Evolutionary conservation across 192 early-diverging fungal species (phyloP).

Genomic region (Coemansia brasiliensis): DNA sequence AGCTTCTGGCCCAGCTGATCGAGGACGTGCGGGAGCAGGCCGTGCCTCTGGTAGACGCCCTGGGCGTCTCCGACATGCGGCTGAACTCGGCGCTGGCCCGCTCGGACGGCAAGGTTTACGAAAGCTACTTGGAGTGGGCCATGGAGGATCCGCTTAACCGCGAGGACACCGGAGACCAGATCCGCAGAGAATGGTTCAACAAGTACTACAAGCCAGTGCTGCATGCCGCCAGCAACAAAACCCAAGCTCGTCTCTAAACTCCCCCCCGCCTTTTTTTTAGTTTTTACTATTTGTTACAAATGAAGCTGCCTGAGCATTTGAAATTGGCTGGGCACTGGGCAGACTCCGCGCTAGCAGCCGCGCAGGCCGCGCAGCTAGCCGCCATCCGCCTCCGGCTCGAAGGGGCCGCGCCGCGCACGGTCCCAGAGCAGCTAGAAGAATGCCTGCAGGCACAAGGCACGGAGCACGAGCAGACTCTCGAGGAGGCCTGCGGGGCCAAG

Average conservation of each 20-base stretch:
- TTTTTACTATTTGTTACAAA: background rate
- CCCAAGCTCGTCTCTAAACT: slow-evolving; percentile 18
- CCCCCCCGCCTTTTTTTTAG: background rate
- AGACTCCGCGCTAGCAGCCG: background rate
- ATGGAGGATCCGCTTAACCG: slow-evolving; percentile 74
- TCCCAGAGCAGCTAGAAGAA: background rate
- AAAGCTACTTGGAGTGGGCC: slow-evolving; percentile 72
- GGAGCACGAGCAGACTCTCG: background rate
- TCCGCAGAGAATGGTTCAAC: slow-evolving; percentile 45
- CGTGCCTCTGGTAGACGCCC: slow-evolving; percentile 78
- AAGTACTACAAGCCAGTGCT: slow-evolving; percentile 49
- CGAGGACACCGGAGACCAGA: slow-evolving; percentile 19
- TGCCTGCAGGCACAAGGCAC: background rate
- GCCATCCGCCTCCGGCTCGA: background rate
- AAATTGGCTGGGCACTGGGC: slow-evolving; percentile 28
- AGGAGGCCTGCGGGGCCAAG: background rate
- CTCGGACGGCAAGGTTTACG: slow-evolving; percentile 79
- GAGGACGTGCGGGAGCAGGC: slow-evolving; percentile 72
- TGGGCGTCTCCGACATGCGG: slow-evolving; percentile 71
- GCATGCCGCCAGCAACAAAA: slow-evolving; percentile 20
- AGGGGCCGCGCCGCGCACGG: background rate
- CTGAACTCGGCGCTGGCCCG: slow-evolving; percentile 78
- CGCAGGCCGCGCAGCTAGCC: slow-evolving; percentile 7
- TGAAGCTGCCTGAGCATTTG: slow-evolving; percentile 18
- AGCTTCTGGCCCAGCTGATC: slow-evolving; percentile 56